Evolutionary conservation across 164 flowering plant genomes (phyloP), one percentile per base, ranked within the genome.

Genomic region (Piper betle): DNA sequence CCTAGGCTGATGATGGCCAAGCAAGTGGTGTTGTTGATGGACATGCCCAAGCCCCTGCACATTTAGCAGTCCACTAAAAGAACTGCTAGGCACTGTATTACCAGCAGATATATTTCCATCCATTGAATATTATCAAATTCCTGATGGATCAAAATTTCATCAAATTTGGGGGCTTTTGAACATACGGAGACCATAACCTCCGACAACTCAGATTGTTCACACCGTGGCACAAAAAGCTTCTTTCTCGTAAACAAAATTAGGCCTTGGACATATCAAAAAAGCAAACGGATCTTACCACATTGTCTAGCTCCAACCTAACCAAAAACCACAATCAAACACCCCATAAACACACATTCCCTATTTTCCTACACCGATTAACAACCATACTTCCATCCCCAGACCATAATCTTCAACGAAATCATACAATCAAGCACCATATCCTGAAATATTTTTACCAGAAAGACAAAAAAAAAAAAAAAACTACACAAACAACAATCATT

Each of bases 11-110:
- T 40, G 50, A 20, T 10, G 16, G 16, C 58, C 7, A 57, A 37
- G 55, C 4, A 20, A 61, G 39, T 80, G 79, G 8, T 81, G 84
- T 20, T 64, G 67, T 18, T 50, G 67, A 48, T 64, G 67, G 17
- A 53, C 20, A 57, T 57, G 60, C 46, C 57, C 20, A 7, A 46
- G 58, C 16, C 80, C 67, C 13, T 57, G 67, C 20, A 57, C 38
- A 37, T 64, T 61, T 38, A 64, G 16, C 11, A 64, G 33, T 2
- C 61, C 61, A 37, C 61, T 56, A 37, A 48, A 64, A 37, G 66
- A 40, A 17, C 56, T 41, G 60, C 79, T 76, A 46, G 53, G 46
- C 46, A 57, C 50, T 37, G 58, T 57, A 57, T 64, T 50, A 15
- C 67, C 67, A 1, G 58, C 6, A 1, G 58, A 55, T 39, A 55